Conservation (phyloP, 371 early-diverging fungal species). For the Mucor racemosus region DNA sequence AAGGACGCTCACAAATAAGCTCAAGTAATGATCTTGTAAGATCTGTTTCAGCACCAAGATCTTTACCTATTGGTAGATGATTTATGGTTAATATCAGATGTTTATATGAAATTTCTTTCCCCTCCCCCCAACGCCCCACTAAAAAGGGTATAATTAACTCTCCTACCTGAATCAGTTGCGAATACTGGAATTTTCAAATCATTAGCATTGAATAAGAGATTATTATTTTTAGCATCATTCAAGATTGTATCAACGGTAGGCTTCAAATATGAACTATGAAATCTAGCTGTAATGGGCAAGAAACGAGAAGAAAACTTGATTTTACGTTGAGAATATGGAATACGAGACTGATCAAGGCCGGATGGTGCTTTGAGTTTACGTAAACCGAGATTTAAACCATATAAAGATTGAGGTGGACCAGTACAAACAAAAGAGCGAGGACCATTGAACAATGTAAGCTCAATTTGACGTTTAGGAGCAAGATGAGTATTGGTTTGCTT, state of each 20-base stretch:
- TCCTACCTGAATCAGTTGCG: conserved; percentile 75
- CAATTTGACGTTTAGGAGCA: conserved; percentile 79
- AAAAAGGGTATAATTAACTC: not conserved
- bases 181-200: conserved; percentile 77
- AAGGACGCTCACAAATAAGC: conserved; percentile 81
- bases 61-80: conserved; percentile 54
- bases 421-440: conserved; percentile 85
- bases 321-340: conserved; percentile 87
- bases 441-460: conserved; percentile 86
- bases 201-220: conserved; percentile 59
- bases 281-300: conserved; percentile 88
- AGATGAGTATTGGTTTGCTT: conserved; percentile 86
- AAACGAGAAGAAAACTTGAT: conserved; percentile 86
- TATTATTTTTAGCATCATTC: conserved; percentile 65
- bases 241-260: conserved; percentile 67
- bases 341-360: conserved; percentile 83
- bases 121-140: conserved; percentile 49
- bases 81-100: not conserved
- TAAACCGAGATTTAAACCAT: conserved; percentile 86
- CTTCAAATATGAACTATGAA: conserved; percentile 81
- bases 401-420: conserved; percentile 88
- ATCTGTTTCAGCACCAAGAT: conserved; percentile 59
- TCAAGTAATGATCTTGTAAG: conserved; percentile 76
- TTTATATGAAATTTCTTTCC: not conserved
- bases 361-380: conserved; percentile 86